Base-by-base conservation (phyloP, 768 basidiomycete genomes). In the Suillus americanus region DNA sequence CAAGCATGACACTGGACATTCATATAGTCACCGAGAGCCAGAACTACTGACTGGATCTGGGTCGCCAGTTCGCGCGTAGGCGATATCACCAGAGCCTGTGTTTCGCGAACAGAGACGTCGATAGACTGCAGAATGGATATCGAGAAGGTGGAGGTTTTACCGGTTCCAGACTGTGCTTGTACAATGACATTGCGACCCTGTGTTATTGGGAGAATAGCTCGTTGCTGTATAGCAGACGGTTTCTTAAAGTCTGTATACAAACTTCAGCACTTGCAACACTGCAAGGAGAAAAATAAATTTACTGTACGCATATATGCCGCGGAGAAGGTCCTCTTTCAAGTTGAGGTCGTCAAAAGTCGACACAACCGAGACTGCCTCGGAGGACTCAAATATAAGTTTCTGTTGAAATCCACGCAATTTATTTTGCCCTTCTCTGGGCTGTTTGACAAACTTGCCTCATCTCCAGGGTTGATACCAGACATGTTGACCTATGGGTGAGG, bases 231-330 rank as follows among this genome's bases (percentile, higher is more conserved):
- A 66, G 97, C 96, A 66, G 97, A 99, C 30, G 97, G 97, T 73
- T 95, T 96, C 84, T 99, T 97, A 73, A 98, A 99, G 77, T 94
- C 92, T 86, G 83, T 45, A 28, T 48, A 55, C 43, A 67, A 45
- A 18, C 23, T 46, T 14, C 62, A 64, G 66, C 63, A 62, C 45
- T 3, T 30, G 20, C 41, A 54, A 59, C 12, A 60, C 64, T 38
- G 55, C 14, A 62, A 40, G 40, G 20, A 16, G 6, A 35, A 38
- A 30, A 51, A n/a, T 23, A 61, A 45, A 80, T 87, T 62, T 65
- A 94, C 97, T 97, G 83, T 98, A 99, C 64, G 95, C 97, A 79
- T 99, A 99, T 76, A 99, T 93, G 70, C 97, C 97, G 70, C 97
- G 89, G 63, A 98, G 79, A 61, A 99, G 87, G 78, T 98, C 95